phyloP scores from a whole-genome alignment of 73 alveolate species.

The Blepharisma stoltei region DNA sequence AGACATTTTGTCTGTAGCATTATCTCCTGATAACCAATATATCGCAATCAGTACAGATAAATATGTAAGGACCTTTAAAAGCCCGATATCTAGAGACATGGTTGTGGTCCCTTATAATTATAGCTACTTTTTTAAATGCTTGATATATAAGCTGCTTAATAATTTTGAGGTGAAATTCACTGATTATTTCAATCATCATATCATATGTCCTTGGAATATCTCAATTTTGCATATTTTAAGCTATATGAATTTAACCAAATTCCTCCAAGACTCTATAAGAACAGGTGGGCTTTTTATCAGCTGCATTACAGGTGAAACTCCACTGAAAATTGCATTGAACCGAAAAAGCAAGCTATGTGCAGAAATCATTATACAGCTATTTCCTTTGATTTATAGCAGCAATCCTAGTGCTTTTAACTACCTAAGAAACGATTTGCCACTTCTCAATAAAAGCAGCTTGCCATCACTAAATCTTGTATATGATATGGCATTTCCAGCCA shows the following conservation, averaged over 20 bases:
- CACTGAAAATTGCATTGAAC: background rate
- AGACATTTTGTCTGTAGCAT: background rate
- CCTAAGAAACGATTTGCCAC: background rate
- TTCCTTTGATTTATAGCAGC: background rate
- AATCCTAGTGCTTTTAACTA: background rate
- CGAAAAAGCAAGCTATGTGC: slow-evolving; percentile 26
- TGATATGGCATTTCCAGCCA: slow-evolving; percentile 13
- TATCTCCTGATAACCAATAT: background rate
- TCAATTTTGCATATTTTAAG: background rate
- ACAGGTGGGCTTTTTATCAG: background rate
- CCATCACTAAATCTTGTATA: background rate
- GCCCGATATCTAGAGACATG: background rate
- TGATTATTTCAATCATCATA: background rate
- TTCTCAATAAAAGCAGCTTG: background rate
- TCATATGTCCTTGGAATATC: slow-evolving; percentile 16
- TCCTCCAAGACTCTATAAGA: background rate
- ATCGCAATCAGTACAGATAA: background rate
- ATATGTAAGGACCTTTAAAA: background rate
- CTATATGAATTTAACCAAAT: slow-evolving; percentile 19
- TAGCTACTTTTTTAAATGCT: background rate
- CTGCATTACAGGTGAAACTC: slow-evolving; percentile 9
- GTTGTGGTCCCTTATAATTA: slow-evolving; percentile 1
- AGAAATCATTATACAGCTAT: background rate
- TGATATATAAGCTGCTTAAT: background rate
- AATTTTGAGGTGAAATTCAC: background rate